Evolutionary conservation across 345 rosid species (phyloP), one percentile per base, ranked within the genome.

Genomic region (Isatis tinctoria): DNA sequence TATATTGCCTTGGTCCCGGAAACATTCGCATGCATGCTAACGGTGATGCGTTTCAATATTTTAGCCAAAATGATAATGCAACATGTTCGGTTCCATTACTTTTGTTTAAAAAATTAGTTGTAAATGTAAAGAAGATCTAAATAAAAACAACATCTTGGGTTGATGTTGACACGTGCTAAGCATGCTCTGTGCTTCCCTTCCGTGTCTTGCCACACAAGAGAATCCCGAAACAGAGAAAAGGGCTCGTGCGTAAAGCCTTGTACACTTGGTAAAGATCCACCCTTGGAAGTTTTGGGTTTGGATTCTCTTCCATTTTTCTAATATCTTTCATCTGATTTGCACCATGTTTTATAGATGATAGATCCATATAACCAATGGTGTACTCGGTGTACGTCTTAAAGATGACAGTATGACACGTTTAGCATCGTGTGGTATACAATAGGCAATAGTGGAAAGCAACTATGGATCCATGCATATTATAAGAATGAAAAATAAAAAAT

Each of bases 111-210:
- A 60, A 47, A 47, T 1, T 20, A 27, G 20, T 4, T 16, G 37
- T 47, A 36, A 33, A n/a, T 9, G 10, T 12, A 26, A 44, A 70
- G 17, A 30, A 69, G 24, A 43, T 18, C 11, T 18, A 43, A 18
- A 18, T 6, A 40, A 52, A 62, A 32, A 45, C 17, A 64, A 51
- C 16, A 64, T 73, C 14, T 73, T 65, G 17, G 35, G 36, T 20
- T 67, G 73, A 59, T 3, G 52, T 28, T 28, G 78, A 74, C 78
- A 74, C 73, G 67, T 74, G 37, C 54, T 59, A 59, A 60, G 69
- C 78, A 75, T 75, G 78, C 69, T 67, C 39, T 35, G 59, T 47
- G 16, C 33, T 66, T 64, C 40, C 45, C 67, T 14, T 28, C 14
- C 3, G 35, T 66, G 51, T 8, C 36, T 40, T 43, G 44, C 54